Conservation (phyloP, 148 eudicot species). For the Polygonum aviculare region DNA sequence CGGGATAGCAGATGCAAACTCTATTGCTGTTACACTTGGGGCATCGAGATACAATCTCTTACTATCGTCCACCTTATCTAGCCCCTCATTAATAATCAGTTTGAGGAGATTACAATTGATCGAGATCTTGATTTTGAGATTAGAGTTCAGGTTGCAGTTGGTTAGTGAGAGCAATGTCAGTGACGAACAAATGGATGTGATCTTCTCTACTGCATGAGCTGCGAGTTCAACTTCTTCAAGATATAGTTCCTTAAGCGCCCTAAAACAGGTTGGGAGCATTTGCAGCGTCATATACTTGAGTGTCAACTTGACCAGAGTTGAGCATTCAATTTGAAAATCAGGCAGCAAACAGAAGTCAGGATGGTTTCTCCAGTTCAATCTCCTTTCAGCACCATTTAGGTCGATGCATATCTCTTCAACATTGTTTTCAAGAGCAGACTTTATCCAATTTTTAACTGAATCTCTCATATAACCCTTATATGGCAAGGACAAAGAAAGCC, state of each 20-base stretch:
- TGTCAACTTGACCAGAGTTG: not conserved
- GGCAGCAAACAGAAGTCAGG: not conserved
- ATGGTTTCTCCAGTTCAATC: not conserved
- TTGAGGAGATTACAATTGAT: not conserved
- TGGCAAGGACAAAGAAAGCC: not conserved
- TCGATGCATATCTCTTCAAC: not conserved
- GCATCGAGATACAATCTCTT: not conserved
- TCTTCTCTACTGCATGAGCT: not conserved
- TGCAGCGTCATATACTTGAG: not conserved
- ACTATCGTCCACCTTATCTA: not conserved
- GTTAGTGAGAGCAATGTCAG: not conserved
- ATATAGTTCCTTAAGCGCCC: not conserved
- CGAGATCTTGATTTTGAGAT: not conserved
- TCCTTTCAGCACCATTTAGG: not conserved
- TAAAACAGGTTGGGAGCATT: not conserved
- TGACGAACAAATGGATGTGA: not conserved
- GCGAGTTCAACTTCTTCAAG: conserved; percentile 1
- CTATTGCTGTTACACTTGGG: not conserved
- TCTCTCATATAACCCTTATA: not conserved
- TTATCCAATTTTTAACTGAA: not conserved
- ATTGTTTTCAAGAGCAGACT: not conserved
- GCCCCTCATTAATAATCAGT: not conserved
- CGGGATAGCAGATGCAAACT: not conserved
- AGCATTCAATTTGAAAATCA: not conserved
- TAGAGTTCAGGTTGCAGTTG: not conserved